phyloP scores from a whole-genome alignment of 148 eudicot genomes.

The Oxyria digyna region DNA sequence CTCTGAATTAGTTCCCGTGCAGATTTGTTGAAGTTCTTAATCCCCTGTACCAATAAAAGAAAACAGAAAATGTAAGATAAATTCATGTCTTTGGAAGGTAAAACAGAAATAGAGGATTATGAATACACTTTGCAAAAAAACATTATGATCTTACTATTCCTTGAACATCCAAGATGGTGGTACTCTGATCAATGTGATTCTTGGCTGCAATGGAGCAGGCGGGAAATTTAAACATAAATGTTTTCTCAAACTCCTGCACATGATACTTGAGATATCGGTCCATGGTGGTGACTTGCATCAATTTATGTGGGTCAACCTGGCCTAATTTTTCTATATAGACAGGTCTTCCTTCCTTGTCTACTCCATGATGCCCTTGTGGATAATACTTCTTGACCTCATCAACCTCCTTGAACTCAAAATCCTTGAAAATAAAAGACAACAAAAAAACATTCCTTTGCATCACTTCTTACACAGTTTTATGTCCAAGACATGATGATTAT shows the following conservation, averaged over 20 bases:
- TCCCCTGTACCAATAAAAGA: constrained; percentile 37
- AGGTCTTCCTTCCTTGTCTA: constrained; percentile 15
- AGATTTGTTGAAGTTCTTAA: constrained; percentile 70
- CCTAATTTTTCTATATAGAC: constrained; percentile 12
- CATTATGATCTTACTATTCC: constrained; percentile 5
- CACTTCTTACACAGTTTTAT: too few relatives aligned
- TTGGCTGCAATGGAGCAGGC: constrained; percentile 16
- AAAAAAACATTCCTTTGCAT: not conserved
- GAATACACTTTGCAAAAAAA: too few relatives aligned
- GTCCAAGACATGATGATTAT: not conserved
- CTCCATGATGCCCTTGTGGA: constrained; percentile 15
- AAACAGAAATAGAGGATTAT: too few relatives aligned
- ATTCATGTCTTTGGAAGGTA: too few relatives aligned
- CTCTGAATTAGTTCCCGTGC: constrained; percentile 80
- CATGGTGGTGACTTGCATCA: constrained; percentile 14
- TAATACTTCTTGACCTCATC: constrained; percentile 8
- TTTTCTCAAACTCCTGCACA: constrained; percentile 10
- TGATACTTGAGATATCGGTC: constrained; percentile 10
- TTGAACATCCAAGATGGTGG: constrained; percentile 14
- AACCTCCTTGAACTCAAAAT: constrained; percentile 14
- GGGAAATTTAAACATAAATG: constrained; percentile 6
- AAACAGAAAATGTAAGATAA: not conserved
- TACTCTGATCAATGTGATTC: constrained; percentile 10
- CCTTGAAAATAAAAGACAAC: not conserved
- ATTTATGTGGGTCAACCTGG: constrained; percentile 6